phyloP scores from a whole-genome alignment of 164 flowering plant species.

The Stephania yunnanensis region DNA sequence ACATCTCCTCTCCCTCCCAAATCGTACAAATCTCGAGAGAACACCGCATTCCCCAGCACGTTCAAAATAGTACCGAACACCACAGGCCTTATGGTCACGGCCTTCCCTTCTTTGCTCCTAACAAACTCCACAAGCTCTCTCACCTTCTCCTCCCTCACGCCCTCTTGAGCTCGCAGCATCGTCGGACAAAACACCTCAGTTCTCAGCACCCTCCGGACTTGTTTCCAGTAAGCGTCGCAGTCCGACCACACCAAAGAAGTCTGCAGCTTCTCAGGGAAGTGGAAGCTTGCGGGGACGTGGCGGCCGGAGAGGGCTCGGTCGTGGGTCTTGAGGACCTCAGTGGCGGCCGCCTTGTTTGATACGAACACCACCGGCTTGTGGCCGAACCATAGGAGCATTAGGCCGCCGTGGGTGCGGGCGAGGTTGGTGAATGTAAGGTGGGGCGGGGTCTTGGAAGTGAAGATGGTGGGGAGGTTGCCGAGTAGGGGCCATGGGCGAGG shows the following conservation, averaged over 20 bases:
- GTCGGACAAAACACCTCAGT: constrained; percentile 1
- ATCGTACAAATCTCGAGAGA: neutral
- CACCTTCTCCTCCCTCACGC: neutral
- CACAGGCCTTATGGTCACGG: neutral
- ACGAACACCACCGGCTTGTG: constrained; percentile 10
- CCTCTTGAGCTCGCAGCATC: neutral
- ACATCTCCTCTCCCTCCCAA: neutral
- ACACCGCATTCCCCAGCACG: neutral
- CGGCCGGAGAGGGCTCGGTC: constrained; percentile 8
- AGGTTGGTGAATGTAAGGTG: constrained; percentile 5
- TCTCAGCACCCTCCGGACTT: neutral
- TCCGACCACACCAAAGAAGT: neutral
- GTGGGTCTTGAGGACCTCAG: constrained; percentile 16
- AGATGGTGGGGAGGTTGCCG: constrained; percentile 9
- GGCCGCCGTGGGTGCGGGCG: constrained; percentile 14
- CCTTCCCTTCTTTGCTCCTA: neutral
- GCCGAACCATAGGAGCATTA: constrained; percentile 12
- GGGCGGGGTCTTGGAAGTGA: neutral
- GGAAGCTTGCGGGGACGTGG: neutral
- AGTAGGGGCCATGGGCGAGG: constrained; percentile 10
- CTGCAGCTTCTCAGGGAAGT: neutral
- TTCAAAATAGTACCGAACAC: neutral
- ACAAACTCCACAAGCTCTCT: neutral
- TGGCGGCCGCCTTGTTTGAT: constrained; percentile 13
- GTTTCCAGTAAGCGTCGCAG: constrained; percentile 4